Conservation (phyloP, 805 yeast species). For the Pichia thaimueangensis region DNA sequence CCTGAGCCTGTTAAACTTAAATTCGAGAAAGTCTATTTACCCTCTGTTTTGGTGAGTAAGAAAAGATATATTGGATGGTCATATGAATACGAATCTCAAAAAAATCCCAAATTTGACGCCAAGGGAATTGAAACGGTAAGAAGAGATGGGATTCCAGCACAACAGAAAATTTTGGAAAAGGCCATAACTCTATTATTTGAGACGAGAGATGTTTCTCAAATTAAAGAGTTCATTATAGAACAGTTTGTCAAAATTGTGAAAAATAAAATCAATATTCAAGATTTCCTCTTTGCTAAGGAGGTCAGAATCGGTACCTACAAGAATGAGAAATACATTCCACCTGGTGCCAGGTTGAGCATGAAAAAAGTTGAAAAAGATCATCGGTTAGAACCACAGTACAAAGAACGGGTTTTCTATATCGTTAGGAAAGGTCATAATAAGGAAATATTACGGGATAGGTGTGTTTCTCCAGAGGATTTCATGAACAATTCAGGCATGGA, state of each 20-base stretch:
- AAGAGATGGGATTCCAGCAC: conserved; percentile 92
- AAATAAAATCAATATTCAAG: conserved; percentile 65
- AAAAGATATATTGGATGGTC: conserved; percentile 88
- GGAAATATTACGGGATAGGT: conserved; percentile 64
- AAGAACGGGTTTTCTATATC: conserved; percentile 82
- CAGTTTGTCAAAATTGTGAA: conserved; percentile 62
- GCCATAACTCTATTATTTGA: conserved; percentile 64
- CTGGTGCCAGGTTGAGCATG: conserved; percentile 83
- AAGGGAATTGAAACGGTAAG: conserved; percentile 95
- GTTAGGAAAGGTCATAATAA: conserved; percentile 55
- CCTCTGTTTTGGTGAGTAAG: conserved; percentile 74
- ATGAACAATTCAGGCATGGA: conserved; percentile 36
- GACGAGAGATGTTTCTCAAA: conserved; percentile 59
- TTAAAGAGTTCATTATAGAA: conserved; percentile 55
- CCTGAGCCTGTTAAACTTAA: conserved; percentile 81
- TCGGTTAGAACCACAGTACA: conserved; percentile 77
- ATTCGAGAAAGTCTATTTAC: conserved; percentile 90
- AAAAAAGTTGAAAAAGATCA: conserved; percentile 56
- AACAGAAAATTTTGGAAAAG: conserved; percentile 72
- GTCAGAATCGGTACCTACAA: conserved; percentile 82
- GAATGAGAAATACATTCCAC: conserved; percentile 67
- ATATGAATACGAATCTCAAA: conserved; percentile 54
- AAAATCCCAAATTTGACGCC: conserved; percentile 74
- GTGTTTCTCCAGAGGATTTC: conserved; percentile 72
- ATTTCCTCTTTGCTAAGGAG: conserved; percentile 88